Conservation (phyloP, 208 protist species). For the Phytomonas serpens region DNA sequence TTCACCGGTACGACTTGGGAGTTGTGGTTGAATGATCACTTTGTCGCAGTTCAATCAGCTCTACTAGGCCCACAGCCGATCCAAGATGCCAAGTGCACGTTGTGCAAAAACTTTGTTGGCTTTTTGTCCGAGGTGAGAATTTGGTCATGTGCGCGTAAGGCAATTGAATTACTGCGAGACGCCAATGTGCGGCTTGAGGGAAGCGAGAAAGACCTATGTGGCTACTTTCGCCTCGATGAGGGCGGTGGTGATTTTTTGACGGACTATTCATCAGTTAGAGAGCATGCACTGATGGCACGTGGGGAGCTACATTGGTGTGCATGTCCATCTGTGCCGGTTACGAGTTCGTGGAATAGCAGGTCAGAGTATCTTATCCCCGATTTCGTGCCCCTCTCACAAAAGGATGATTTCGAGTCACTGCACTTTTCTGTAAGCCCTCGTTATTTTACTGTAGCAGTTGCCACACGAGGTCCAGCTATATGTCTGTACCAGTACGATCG, state of each 20-base stretch:
- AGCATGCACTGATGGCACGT: constrained; percentile 50
- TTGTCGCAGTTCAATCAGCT: constrained; percentile 36
- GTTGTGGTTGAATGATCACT: constrained; percentile 58
- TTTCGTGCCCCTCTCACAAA: constrained; percentile 59
- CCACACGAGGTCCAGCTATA: not conserved
- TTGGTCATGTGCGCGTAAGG: constrained; percentile 52
- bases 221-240: constrained; percentile 83
- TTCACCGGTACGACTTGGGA: constrained; percentile 81
- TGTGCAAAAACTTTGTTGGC: constrained; percentile 76
- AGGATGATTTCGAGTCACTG: constrained; percentile 37
- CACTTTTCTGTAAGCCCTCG: constrained; percentile 50
- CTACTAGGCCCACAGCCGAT: constrained; percentile 57
- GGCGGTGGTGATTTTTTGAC: constrained; percentile 60
- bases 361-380: constrained; percentile 35
- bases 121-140: constrained; percentile 78
- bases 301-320: constrained; percentile 40
- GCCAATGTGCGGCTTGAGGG: constrained; percentile 40
- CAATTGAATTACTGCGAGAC: constrained; percentile 62
- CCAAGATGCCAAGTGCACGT: constrained; percentile 39
- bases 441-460: constrained; percentile 33
- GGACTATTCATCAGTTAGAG: constrained; percentile 46
- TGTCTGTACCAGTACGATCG: constrained; percentile 12
- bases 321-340: constrained; percentile 35
- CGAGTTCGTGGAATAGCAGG: not conserved
- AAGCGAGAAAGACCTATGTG: constrained; percentile 43